Evolutionary conservation across 2,329 filamentous ascomycete genomes (phyloP), one percentile per base, ranked within the genome.

Genomic region (Neonectria sp.): DNA sequence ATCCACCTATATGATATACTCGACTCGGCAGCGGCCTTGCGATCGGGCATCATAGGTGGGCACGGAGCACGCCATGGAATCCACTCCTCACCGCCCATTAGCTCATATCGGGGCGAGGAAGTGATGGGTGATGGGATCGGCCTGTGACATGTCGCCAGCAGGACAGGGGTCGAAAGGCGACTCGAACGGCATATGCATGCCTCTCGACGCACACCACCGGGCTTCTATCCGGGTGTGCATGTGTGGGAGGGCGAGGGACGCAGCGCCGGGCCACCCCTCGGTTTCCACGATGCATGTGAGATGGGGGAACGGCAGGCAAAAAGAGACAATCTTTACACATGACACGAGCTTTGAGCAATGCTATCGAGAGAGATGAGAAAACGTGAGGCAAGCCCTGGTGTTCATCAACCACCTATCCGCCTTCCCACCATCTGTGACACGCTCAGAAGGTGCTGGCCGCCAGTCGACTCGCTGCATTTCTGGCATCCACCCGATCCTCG

Each of bases 391-490:
- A 65, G 55, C 61, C 65, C 55, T 25, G 51, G 55, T 57, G 60
- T 66, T 67, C 53, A 56, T 68, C 74, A 68, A 63, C 59, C 67
- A 65, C 66, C 61, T 63, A 63, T 58, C 59, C 60, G 55, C 61
- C 63, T 43, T 69, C 59, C 59, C 63, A 68, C 61, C 67, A 69
- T 56, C 33, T 43, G 27, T 55, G 49, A 33, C 52, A 60, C 76
- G 84, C 60, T 75, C 70, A 98, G 81, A 98, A 98, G 21, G 95
- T 98, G 85, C 95, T 98, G 73, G 95, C 93, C 55, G 95, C 96
- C 83, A 99, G 85, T 78, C 96, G 89, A 82, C 94, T 97, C 40
- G 96, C 96, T 60, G 96, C 96, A 83, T 98, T 99, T 81, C 93
- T 90, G 48, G 96, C 96, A 86, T 99, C 96, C 67, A 99, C 91